Conservation (phyloP, 306 rosid genomes). For the Fragaria nilgerrensis region DNA sequence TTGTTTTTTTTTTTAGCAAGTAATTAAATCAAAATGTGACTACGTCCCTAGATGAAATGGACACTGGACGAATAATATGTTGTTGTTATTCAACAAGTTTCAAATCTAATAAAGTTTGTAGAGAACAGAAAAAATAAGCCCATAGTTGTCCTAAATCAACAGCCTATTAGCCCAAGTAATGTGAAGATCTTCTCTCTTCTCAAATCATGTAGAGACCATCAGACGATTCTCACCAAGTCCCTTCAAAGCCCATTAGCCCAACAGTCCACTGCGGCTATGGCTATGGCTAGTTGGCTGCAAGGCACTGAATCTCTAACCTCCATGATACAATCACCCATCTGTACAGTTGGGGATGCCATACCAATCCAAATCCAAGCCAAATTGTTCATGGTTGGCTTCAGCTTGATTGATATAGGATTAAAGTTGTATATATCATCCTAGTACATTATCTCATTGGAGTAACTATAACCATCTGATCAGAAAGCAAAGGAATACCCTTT, state of each 20-base stretch:
- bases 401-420: neutral
- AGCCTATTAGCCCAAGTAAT: neutral
- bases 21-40: too few species aligned
- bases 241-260: neutral
- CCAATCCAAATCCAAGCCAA: neutral
- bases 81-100: too few species aligned
- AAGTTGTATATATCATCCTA: neutral
- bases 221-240: neutral
- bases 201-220: neutral
- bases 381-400: neutral
- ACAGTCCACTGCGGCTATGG: neutral
- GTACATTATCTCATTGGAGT: neutral
- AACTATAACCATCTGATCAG: slow-evolving; percentile 2
- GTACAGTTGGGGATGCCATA: neutral
- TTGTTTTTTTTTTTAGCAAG: too few species aligned
- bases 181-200: neutral
- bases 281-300: neutral
- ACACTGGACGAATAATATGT: too few species aligned
- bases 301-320: neutral
- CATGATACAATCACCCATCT: neutral
- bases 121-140: neutral
- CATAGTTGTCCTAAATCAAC: neutral
- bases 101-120: too few species aligned
- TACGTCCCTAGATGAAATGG: too few species aligned
- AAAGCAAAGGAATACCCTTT: neutral